A percentile compares a stretch with the other conserved stretches of the same genome.
Evolutionary conservation across 768 basidiomycete genomes (phyloP).

Genomic region (Galerina sulciceps): DNA sequence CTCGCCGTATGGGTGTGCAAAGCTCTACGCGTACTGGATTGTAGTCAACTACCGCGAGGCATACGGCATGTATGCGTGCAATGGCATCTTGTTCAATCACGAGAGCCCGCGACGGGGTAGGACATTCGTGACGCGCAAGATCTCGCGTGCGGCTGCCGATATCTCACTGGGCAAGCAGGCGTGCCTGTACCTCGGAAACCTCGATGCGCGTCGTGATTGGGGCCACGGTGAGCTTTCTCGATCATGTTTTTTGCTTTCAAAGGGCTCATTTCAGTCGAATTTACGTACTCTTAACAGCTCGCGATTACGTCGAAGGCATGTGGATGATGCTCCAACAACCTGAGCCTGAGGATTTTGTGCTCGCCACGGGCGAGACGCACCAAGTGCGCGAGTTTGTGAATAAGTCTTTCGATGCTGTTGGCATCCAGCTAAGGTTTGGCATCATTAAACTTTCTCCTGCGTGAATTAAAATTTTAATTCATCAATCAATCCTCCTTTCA

Average conservation of each 20-base stretch:
- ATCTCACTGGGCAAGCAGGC: conserved; percentile 88
- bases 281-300: conserved; percentile 47
- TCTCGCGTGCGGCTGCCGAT: conserved; percentile 90
- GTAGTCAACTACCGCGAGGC: conserved; percentile 92
- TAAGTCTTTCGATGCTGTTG: conserved; percentile 77
- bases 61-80: conserved; percentile 96
- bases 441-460: neutral
- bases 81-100: conserved; percentile 98
- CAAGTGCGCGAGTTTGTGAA: conserved; percentile 92
- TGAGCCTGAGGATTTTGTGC: conserved; percentile 84
- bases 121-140: conserved; percentile 97
- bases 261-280: neutral
- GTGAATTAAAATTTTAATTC: conserved; percentile 1
- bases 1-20: conserved; percentile 94
- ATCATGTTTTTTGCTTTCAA: neutral
- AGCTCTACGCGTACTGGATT: conserved; percentile 92
- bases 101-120: conserved; percentile 94
- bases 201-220: conserved; percentile 97
- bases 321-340: conserved; percentile 96
- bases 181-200: conserved; percentile 91
- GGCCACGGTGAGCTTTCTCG: conserved; percentile 76
- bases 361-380: conserved; percentile 96
- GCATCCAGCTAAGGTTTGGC: conserved; percentile 66
- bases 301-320: conserved; percentile 97
- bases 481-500: conserved; percentile 24